These are phyloP conservation scores for Quercus suber DNA, from an alignment of 306 rosid species.

Conservation along the genomic window DNA sequence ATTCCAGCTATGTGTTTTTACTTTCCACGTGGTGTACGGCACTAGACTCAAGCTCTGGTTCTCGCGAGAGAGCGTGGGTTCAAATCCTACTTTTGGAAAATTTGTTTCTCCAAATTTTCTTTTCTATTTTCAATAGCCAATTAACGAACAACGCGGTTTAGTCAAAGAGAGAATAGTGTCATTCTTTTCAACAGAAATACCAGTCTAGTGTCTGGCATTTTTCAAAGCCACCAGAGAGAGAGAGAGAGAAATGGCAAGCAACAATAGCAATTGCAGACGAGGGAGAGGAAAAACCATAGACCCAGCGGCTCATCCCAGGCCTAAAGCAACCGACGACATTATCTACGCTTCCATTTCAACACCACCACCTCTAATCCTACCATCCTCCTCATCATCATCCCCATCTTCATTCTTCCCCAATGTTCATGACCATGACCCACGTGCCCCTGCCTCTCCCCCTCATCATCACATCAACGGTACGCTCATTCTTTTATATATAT, in stretches of 20 bases:
- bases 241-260: constrained; percentile 29
- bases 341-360: constrained; percentile 34
- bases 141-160: neutral
- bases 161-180: neutral
- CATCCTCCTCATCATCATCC: neutral
- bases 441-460: neutral
- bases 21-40: neutral
- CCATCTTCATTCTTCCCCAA: too few relatives aligned
- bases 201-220: constrained; percentile 7
- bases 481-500: neutral
- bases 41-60: neutral
- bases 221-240: neutral
- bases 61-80: neutral
- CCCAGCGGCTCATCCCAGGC: constrained; percentile 67
- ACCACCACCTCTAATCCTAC: too few relatives aligned
- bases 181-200: constrained; percentile 23
- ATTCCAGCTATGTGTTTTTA: too few relatives aligned
- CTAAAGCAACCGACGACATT: constrained; percentile 52
- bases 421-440: neutral
- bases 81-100: neutral
- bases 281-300: constrained; percentile 59
- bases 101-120: too few relatives aligned
- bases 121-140: neutral
- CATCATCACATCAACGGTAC: neutral
- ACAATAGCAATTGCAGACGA: constrained; percentile 21